Conservation (phyloP, 345 rosid genomes). For the Melastoma malabathricum region DNA sequence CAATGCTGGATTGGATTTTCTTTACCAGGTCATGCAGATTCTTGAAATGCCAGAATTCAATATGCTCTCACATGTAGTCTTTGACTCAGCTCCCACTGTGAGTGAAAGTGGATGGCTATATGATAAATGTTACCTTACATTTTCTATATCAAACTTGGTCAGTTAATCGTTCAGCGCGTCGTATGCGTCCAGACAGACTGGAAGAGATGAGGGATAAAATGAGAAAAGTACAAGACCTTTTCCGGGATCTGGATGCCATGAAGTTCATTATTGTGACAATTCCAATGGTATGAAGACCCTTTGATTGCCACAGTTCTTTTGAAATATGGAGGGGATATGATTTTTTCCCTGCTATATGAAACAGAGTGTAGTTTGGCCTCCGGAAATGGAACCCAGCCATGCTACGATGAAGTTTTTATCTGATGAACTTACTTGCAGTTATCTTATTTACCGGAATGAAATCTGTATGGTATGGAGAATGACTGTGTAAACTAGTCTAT, state of each 20-base stretch:
- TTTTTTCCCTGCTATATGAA: too few species aligned
- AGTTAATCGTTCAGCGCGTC: neutral
- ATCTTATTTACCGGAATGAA: too few species aligned
- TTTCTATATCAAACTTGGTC: too few species aligned
- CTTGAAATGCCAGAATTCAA: slow-evolving; percentile 50
- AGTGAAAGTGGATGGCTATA: slow-evolving; percentile 12
- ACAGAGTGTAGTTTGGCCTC: too few species aligned
- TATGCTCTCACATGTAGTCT: slow-evolving; percentile 53
- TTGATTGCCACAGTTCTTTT: neutral
- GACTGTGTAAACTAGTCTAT: too few species aligned
- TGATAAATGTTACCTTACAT: too few species aligned
- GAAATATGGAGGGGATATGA: neutral
- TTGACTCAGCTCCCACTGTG: slow-evolving; percentile 80
- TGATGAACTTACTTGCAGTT: too few species aligned
- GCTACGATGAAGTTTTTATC: too few species aligned
- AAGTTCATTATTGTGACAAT: slow-evolving; percentile 75
- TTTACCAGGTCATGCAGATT: slow-evolving; percentile 56
- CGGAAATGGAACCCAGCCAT: too few species aligned
- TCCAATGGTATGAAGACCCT: slow-evolving; percentile 49
- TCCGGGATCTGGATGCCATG: slow-evolving; percentile 37
- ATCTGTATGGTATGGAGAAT: too few species aligned
- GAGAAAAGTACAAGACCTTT: slow-evolving; percentile 61
- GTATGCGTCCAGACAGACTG: slow-evolving; percentile 38
- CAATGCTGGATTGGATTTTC: slow-evolving; percentile 7
- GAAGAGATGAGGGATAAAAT: slow-evolving; percentile 51